Base-by-base conservation (phyloP, 2,329 filamentous ascomycete species). In the Emergomyces pasteurianus region DNA sequence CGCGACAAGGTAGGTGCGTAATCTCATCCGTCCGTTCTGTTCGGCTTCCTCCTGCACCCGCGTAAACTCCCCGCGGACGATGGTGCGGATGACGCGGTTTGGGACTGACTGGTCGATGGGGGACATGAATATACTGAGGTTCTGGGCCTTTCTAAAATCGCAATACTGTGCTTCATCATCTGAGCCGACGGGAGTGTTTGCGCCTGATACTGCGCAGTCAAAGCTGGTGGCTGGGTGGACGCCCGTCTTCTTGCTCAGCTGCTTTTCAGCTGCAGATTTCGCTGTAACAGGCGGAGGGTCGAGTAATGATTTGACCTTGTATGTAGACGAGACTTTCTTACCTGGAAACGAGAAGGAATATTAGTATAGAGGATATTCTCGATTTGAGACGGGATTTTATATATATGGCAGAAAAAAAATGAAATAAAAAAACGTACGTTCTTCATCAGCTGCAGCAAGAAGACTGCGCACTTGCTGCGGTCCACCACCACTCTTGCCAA, bases 1-100 rank as follows among this genome's bases (percentile, higher is more conserved):
- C 2, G 94, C 92, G n/a, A 96, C 91, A 18, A 99, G 78, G 71
- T 97, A 99, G 68, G 94, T 95, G 59, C 94, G 84, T 63, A 92
- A 83, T 59, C 89, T 84, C 57, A 89, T 85, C 57, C 89, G 81
- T 58, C 90, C 89, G 21, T 42, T 42, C 14, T 90, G 87, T 61
- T 92, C 86, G 0, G 89, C 89, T 68, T 92, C 86, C 65, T 87
- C 82, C 50, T 88, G 86, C 65, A 95, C 86, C 66, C 85, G 83
- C 57, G 78, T 77, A 71, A 90, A 96, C 66, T 97, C 89, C 46
- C 94, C 94, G 16, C 94, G 87, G 65, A 96, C 87, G 63, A 97
- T 89, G 63, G 95, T 94, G 23, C 91, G 87, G 31, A 97, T 88
- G 10, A 90, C 88, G 43, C 94, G 86, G 71, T 92, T 87, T 0